Conservation (phyloP, 164 flowering plant species). For the Santalum album region DNA sequence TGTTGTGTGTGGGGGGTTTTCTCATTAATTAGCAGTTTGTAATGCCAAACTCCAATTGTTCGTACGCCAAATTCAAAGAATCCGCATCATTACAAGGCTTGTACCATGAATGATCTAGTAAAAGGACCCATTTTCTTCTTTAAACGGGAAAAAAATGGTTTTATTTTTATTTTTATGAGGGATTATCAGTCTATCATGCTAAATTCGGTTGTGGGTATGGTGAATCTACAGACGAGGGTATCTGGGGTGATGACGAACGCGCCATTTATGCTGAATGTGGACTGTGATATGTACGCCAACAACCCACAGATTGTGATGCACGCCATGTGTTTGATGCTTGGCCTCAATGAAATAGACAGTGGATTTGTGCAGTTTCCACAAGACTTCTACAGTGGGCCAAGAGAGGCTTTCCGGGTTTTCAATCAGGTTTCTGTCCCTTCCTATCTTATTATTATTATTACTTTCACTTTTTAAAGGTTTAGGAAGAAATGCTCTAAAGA, state of each 20-base stretch:
- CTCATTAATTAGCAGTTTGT: conserved; percentile 42
- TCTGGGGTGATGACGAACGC: conserved; percentile 74
- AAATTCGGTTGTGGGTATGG: background rate
- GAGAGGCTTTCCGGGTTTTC: conserved; percentile 23
- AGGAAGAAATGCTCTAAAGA: too few species aligned
- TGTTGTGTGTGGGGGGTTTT: conserved; percentile 28
- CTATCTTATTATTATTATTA: too few species aligned
- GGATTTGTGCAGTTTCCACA: conserved; percentile 57
- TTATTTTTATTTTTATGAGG: too few species aligned
- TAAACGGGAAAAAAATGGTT: too few species aligned
- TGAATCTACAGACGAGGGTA: conserved; percentile 32
- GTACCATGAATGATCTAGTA: conserved; percentile 70
- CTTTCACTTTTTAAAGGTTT: too few species aligned
- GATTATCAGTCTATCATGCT: too few species aligned
- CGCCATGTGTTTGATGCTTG: conserved; percentile 50
- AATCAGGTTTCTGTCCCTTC: conserved; percentile 13
- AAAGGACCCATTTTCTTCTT: background rate
- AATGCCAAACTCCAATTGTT: conserved; percentile 65
- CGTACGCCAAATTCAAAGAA: conserved; percentile 42
- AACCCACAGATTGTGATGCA: conserved; percentile 40
- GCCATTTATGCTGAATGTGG: conserved; percentile 60
- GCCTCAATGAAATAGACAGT: conserved; percentile 18
- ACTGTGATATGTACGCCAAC: conserved; percentile 65
- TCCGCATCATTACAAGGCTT: conserved; percentile 60
- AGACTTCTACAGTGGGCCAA: conserved; percentile 27